These are phyloP conservation scores for Hylodesmum podocarpum DNA, from an alignment of 306 rosid species.

Conservation along the genomic window DNA sequence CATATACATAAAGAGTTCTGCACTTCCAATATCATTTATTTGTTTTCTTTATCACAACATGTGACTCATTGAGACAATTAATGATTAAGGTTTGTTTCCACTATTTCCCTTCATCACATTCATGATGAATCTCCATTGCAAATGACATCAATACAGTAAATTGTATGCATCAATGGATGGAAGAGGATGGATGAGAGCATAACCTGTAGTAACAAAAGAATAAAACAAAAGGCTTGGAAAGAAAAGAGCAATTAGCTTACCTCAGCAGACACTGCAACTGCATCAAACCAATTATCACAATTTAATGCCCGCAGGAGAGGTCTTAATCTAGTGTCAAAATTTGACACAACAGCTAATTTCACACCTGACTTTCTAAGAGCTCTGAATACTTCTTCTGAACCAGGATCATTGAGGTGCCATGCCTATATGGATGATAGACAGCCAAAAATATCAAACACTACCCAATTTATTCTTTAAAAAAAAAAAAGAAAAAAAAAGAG, in stretches of 20 bases:
- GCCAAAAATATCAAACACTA: constrained; percentile 12
- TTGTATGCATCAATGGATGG: background rate
- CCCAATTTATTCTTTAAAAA: background rate
- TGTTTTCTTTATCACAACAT: background rate
- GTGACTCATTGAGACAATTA: background rate
- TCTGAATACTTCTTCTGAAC: constrained; percentile 68
- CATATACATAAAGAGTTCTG: background rate
- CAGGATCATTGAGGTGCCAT: constrained; percentile 95
- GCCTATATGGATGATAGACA: constrained; percentile 54
- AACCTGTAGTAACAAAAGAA: background rate
- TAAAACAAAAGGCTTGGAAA: background rate
- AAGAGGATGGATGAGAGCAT: background rate
- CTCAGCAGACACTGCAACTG: constrained; percentile 97
- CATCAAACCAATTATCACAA: constrained; percentile 96
- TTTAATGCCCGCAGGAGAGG: constrained; percentile 75
- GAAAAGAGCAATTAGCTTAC: constrained; percentile 37
- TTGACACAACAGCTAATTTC: constrained; percentile 81
- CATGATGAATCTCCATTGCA: background rate
- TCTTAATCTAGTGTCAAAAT: constrained; percentile 89
- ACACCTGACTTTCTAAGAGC: constrained; percentile 82
- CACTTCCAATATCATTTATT: background rate
- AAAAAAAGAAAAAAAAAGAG: background rate
- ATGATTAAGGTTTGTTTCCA: background rate
- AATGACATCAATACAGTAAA: background rate
- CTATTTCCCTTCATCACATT: background rate